Conservation (phyloP, 2,329 filamentous ascomycete genomes). For the Tothia fuscella region DNA sequence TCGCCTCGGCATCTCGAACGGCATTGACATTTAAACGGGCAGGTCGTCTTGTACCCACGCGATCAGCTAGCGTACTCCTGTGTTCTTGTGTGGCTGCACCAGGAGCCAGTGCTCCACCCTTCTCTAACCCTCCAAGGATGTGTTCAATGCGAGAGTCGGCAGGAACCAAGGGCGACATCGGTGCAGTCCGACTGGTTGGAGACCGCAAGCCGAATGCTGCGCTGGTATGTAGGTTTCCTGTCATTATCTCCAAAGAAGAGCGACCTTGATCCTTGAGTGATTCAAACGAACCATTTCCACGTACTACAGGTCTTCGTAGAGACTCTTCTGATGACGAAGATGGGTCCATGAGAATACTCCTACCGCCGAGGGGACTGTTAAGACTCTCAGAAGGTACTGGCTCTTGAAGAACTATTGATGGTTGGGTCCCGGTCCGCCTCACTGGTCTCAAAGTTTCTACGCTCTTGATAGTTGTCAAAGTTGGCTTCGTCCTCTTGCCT, state of each 20-base stretch:
- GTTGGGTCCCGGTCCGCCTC: conserved; percentile 14
- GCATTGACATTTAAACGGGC: conserved; percentile 72
- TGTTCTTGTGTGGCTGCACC: conserved; percentile 11
- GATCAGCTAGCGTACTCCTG: conserved; percentile 25
- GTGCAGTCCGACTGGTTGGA: neutral
- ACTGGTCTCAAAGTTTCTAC: conserved; percentile 21
- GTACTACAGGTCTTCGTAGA: too few relatives aligned
- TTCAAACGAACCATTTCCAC: conserved; percentile 24
- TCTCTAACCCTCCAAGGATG: conserved; percentile 6
- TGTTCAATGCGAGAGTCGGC: conserved; percentile 2
- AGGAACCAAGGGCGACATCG: conserved; percentile 1
- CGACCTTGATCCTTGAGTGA: conserved; percentile 21
- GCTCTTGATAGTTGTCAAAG: conserved; percentile 36
- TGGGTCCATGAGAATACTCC: neutral
- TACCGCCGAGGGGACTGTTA: neutral
- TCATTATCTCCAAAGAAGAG: conserved; percentile 21
- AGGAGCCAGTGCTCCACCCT: neutral
- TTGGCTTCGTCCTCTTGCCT: conserved; percentile 35
- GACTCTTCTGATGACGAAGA: too few relatives aligned
- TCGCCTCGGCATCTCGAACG: conserved; percentile 65
- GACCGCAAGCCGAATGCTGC: too few relatives aligned
- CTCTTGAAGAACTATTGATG: neutral
- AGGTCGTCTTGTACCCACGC: conserved; percentile 40
- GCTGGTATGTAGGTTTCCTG: conserved; percentile 13
- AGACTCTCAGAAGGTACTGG: neutral